These are phyloP conservation scores for Bauhinia variegata DNA, from an alignment of 306 rosid genomes.

Conservation along the genomic window DNA sequence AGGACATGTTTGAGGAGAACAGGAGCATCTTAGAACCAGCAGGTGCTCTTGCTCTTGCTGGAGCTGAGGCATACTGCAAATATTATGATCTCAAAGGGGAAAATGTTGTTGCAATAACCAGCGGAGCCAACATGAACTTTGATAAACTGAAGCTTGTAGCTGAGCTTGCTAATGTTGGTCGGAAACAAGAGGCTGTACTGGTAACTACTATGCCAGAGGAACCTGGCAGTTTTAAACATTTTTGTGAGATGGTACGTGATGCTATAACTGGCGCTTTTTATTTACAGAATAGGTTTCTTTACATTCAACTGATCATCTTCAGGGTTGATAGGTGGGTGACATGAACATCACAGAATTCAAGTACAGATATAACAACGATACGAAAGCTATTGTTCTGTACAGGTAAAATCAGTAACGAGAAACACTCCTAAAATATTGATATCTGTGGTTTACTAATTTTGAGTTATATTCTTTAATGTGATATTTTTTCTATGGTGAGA, in stretches of 20 bases:
- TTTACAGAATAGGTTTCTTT: slow-evolving; percentile 10
- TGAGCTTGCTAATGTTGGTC: slow-evolving; percentile 95
- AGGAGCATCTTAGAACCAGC: slow-evolving; percentile 98
- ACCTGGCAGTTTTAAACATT: slow-evolving; percentile 90
- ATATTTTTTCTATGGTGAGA: not conserved
- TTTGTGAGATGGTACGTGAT: slow-evolving; percentile 71
- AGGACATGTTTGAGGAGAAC: slow-evolving; percentile 99
- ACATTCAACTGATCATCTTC: slow-evolving; percentile 32
- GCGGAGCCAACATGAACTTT: slow-evolving; percentile 99
- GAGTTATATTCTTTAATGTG: slow-evolving; percentile 2
- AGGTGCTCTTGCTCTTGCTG: slow-evolving; percentile 97
- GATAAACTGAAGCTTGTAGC: slow-evolving; percentile 88
- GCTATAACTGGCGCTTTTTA: slow-evolving; percentile 12
- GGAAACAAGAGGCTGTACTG: slow-evolving; percentile 86
- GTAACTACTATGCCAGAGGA: slow-evolving; percentile 77
- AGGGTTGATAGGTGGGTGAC: slow-evolving; percentile 67
- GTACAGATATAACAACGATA: slow-evolving; percentile 65
- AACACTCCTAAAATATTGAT: not conserved
- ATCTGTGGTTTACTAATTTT: slow-evolving; percentile 15
- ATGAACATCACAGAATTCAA: slow-evolving; percentile 89
- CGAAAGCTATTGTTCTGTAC: slow-evolving; percentile 77
- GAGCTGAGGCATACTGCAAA: slow-evolving; percentile 98
- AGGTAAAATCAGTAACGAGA: slow-evolving; percentile 53
- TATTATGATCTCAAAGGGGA: slow-evolving; percentile 83
- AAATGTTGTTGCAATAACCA: slow-evolving; percentile 81